Evolutionary conservation across 306 rosid genomes (phyloP).

Genomic region (Carpinus viminea): DNA sequence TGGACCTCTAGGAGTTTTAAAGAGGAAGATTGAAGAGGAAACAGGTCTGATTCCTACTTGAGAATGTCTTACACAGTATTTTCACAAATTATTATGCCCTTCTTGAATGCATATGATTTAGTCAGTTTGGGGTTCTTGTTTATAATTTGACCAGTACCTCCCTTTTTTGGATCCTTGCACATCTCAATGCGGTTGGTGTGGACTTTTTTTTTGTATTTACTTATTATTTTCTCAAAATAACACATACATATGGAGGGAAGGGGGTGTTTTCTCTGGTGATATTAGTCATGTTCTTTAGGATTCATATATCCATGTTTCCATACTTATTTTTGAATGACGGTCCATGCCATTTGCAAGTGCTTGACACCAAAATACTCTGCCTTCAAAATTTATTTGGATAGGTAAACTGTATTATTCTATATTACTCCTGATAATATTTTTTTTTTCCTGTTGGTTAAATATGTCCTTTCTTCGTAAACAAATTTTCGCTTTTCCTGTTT

Average conservation of each 20-base stretch:
- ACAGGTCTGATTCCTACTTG: conserved; percentile 57
- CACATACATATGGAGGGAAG: not conserved
- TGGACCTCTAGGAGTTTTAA: conserved; percentile 87
- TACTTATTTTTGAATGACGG: not conserved
- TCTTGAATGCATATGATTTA: conserved; percentile 12
- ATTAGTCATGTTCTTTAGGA: not conserved
- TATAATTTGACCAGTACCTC: not conserved
- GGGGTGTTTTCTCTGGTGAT: not conserved
- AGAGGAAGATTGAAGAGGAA: conserved; percentile 81
- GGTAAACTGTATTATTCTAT: not conserved
- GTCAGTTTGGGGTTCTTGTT: not conserved
- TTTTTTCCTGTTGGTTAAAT: not conserved
- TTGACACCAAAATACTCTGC: conserved; percentile 13
- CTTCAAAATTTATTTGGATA: conserved; percentile 8
- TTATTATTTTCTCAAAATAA: not conserved
- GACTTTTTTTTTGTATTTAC: not conserved
- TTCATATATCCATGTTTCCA: not conserved
- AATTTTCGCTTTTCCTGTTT: not conserved
- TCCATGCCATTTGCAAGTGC: conserved; percentile 9
- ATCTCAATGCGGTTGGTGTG: not conserved
- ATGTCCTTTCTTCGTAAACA: not conserved
- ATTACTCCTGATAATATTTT: conserved; percentile 12
- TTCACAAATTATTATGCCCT: conserved; percentile 6
- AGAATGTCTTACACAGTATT: conserved; percentile 10
- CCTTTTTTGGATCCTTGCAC: conserved; percentile 3